Conservation (phyloP, 305 asterid genomes). For the Fraxinus baroniana region DNA sequence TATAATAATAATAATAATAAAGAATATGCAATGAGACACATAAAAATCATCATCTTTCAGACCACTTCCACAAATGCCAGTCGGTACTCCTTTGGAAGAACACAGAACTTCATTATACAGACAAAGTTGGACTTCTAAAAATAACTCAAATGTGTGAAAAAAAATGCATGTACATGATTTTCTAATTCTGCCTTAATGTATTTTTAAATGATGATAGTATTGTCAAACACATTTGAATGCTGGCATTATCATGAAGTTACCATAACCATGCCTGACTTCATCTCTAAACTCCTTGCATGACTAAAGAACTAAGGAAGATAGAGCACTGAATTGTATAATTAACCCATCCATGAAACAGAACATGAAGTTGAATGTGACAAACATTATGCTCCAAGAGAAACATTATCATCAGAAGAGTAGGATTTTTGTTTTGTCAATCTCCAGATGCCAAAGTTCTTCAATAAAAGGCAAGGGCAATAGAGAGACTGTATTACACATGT, state of each 20-base stretch:
- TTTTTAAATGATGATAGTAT: neutral
- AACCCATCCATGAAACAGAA: neutral
- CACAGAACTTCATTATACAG: neutral
- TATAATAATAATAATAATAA: no score
- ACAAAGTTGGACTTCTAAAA: neutral
- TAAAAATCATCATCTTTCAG: neutral
- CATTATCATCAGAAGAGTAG: neutral
- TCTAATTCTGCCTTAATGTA: neutral
- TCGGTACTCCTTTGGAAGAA: neutral
- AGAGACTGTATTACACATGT: neutral
- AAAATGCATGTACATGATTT: neutral
- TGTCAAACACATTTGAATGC: neutral
- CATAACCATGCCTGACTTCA: conserved; percentile 1
- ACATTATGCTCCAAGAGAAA: neutral
- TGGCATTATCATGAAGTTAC: neutral
- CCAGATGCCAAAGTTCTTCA: neutral
- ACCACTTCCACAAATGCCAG: neutral
- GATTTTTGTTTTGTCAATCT: neutral
- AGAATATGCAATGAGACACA: neutral
- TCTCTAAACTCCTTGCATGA: neutral
- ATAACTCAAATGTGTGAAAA: neutral
- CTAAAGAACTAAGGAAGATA: neutral
- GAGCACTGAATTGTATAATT: neutral
- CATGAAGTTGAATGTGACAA: conserved; percentile 1
- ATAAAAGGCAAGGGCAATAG: neutral